Percentiles rank a stretch among this genome's conserved stretches.
Conservation (phyloP, 2,329 filamentous ascomycete genomes). For the Apiospora aurea region DNA sequence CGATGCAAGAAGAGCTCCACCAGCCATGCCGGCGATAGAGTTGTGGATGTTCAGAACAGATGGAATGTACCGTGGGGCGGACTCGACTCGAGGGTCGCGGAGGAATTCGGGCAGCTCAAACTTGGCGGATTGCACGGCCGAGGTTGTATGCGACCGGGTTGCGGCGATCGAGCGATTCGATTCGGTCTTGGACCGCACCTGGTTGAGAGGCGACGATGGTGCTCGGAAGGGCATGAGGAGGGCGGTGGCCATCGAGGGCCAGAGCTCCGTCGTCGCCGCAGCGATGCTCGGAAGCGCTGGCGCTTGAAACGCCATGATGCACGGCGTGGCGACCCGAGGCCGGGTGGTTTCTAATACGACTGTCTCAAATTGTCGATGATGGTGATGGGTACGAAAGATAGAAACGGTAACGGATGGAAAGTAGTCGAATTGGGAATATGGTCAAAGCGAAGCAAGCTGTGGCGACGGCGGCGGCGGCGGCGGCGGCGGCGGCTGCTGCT, state of each 20-base stretch:
- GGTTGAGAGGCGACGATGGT: conserved; percentile 26
- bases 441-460: not conserved
- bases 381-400: not conserved
- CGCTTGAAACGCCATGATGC: conserved; percentile 41
- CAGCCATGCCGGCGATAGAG: conserved; percentile 41
- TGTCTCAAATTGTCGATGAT: not conserved
- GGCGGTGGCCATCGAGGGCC: conserved; percentile 54
- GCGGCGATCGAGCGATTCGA: conserved; percentile 7
- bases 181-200: conserved; percentile 15
- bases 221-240: conserved; percentile 46
- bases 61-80: conserved; percentile 31
- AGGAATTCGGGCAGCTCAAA: conserved; percentile 46
- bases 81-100: conserved; percentile 35
- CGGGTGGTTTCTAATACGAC: not conserved
- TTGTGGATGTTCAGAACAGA: conserved; percentile 42
- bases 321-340: conserved; percentile 4
- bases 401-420: not conserved
- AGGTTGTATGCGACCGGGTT: conserved; percentile 25
- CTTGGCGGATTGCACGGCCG: conserved; percentile 28
- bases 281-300: conserved; percentile 48
- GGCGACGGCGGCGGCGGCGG: not conserved
- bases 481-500: too few species aligned
- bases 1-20: conserved; percentile 39
- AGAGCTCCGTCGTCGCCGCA: conserved; percentile 49
- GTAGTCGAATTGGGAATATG: not conserved